A percentile compares a stretch with the other conserved stretches of the same genome.
These are phyloP conservation scores for Rhodotorula sp. DNA, from an alignment of 1,284 basidiomycete species.

Conservation along the genomic window DNA sequence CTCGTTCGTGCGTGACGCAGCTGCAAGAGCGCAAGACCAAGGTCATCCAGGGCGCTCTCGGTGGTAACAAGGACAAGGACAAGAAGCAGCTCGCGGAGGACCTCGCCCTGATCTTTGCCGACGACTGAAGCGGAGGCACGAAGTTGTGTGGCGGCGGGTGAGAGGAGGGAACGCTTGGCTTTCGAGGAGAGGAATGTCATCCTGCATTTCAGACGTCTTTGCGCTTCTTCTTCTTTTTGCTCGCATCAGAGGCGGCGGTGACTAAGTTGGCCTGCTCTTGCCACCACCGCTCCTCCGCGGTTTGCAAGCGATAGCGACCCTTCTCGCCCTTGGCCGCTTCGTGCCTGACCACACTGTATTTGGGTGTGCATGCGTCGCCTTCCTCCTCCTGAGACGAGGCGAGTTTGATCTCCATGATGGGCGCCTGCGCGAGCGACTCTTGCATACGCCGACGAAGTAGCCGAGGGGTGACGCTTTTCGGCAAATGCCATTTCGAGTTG, in stretches of 20 bases:
- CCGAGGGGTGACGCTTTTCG: constrained; percentile 34
- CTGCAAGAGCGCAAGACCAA: constrained; percentile 43
- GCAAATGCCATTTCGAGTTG: constrained; percentile 31
- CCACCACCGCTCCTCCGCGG: constrained; percentile 20
- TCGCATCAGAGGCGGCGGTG: too few species aligned
- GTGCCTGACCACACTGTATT: constrained; percentile 5
- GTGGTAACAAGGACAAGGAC: constrained; percentile 34
- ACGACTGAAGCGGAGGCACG: constrained; percentile 1
- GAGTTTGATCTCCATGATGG: constrained; percentile 12
- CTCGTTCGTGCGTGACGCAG: background rate
- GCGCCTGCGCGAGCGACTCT: constrained; percentile 27
- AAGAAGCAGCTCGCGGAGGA: constrained; percentile 39
- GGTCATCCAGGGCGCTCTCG: constrained; percentile 42
- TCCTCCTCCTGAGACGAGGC: background rate
- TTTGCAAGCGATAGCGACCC: constrained; percentile 1
- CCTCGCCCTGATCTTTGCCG: constrained; percentile 36
- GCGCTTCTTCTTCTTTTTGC: constrained; percentile 1
- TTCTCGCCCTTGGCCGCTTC: constrained; percentile 10
- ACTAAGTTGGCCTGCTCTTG: background rate
- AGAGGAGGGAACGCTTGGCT: background rate
- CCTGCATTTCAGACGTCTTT: background rate
- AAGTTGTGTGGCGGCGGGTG: too few species aligned
- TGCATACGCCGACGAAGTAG: constrained; percentile 34
- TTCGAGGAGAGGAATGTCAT: background rate
- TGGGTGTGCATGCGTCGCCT: background rate